Evolutionary conservation across 805 yeast genomes (phyloP), one percentile per base, ranked within the genome.

Genomic region (Barnettozyma pratensis): DNA sequence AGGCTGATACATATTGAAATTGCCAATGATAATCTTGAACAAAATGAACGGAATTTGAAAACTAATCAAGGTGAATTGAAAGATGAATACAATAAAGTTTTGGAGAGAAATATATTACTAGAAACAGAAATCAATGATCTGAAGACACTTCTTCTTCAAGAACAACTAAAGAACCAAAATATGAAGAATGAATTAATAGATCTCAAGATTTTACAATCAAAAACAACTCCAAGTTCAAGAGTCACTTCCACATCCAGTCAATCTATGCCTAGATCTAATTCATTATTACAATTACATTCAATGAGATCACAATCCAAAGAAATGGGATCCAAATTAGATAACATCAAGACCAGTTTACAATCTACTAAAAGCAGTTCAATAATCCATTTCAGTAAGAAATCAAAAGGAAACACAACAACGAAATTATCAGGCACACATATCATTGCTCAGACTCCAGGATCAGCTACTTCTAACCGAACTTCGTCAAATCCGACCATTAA

Each of bases 1-100:
- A 64, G 63, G 37, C 54, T 73, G 32, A 64, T 71, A 12, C 72
- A 73, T 28, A 67, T 72, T 14, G 79, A 74, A 57, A 70, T 69
- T 44, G 52, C 62, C 31, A 71, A 72, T 52, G 79, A 74, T 48
- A 71, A 66, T 47, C 62, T 71, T 54, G 78, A 73, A 52, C 70
- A 71, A 39, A 66, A 61, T 31, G 76, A 70, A 38, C 54, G 75
- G 39, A 64, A 64, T 39, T 58, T 70, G 39, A 56, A 65, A 34
- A 48, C 60, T 5, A 62, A 68, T 12, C 58, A 69, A 42, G 57
- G 58, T 29, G 71, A 68, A 9, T 48, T 72, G n/a, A 67, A 67
- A 41, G 58, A 56, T 9, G 65, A 65, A 31, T 70, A 71, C 50
- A 65, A 67, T 42, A 52, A 49, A 7, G 46, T 69, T 2, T 54